A percentile compares a stretch with the other conserved stretches of the same genome.
phyloP scores from a whole-genome alignment of 768 basidiomycete genomes.

The Melanogaster broomeanus region DNA sequence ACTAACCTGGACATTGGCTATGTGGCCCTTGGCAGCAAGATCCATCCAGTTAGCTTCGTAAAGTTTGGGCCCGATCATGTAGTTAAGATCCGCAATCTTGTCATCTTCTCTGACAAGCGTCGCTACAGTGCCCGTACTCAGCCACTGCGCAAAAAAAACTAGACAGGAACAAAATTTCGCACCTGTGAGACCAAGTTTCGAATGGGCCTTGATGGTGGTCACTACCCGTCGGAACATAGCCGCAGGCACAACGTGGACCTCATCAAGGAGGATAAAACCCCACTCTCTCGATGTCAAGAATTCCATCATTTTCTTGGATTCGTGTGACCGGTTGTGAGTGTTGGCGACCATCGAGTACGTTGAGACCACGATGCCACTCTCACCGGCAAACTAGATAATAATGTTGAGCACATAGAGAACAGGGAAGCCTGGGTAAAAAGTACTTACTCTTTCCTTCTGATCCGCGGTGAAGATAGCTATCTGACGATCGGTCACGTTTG shows the following conservation, averaged over 20 bases:
- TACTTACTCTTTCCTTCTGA: conserved; percentile 89
- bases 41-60: conserved; percentile 99
- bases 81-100: conserved; percentile 97
- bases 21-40: conserved; percentile 97
- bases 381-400: conserved; percentile 79
- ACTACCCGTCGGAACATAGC: conserved; percentile 98
- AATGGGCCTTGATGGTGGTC: conserved; percentile 98
- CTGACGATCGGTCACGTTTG: conserved; percentile 94
- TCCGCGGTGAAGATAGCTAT: conserved; percentile 98
- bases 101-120: conserved; percentile 99
- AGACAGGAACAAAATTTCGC: conserved; percentile 19
- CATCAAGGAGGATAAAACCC: conserved; percentile 97
- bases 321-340: conserved; percentile 97
- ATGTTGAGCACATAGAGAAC: conserved; percentile 4
- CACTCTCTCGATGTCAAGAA: conserved; percentile 97
- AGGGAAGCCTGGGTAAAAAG: neutral
- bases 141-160: neutral
- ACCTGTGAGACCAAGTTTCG: conserved; percentile 97
- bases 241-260: conserved; percentile 98
- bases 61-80: conserved; percentile 98
- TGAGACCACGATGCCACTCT: conserved; percentile 97
- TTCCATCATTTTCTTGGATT: conserved; percentile 99
- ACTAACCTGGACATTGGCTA: conserved; percentile 97
- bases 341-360: conserved; percentile 99
- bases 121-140: conserved; percentile 47